Base-by-base conservation (phyloP, 1,284 basidiomycete species). In the Ganoderma sp. region DNA sequence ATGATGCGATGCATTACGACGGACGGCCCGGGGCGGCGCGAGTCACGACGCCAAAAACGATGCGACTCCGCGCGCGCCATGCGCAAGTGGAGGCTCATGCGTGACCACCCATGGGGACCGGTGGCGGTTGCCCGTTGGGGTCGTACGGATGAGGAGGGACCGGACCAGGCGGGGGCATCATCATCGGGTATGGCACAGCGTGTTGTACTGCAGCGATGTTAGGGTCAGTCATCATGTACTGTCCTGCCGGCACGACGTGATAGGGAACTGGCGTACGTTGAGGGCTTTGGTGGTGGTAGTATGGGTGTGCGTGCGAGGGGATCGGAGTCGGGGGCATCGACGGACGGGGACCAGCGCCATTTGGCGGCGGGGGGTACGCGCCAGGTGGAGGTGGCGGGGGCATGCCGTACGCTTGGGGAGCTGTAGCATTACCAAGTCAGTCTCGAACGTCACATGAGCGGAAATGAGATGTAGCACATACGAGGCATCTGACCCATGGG, bases 261-360 rank as follows among this genome's bases (percentile, higher is more conserved):
- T 67, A 72, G 70, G 67, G 73, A 87, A 73, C 52, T 41, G 64
- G 74, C 91, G 73, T 84, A 94, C 92, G 79, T 82, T 94, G 92
- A 68, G 93, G 93, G 77, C 92, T 93, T 77, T 93, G 92, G 76
- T 93, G 91, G 76, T 94, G 91, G 76, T 94, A 93, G 79, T 93
- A 93, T 77, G 90, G 87, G 75, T 94, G 92, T 28, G 92, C 90
- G 76, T 93, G 92, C 43, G 90, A 84, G 7, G 92, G 93, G 70
- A 94, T 92, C 4, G 93, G 93, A 14, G 92, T 93, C 12, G 93
- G 91, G 25, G 93, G 93, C 90, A 94, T 93, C 32, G 92, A 93
- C 39, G 90, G 90, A 73, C 93, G 86, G 41, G 88, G 90, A 34
- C 86, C 90, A 58, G 85, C 86, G 60, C 90, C 90, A 74, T 91